A percentile compares a stretch with the other conserved stretches of the same genome.
Evolutionary conservation across 2,329 filamentous ascomycete species (phyloP).

Genomic region (Ilyonectria mors-panacis): DNA sequence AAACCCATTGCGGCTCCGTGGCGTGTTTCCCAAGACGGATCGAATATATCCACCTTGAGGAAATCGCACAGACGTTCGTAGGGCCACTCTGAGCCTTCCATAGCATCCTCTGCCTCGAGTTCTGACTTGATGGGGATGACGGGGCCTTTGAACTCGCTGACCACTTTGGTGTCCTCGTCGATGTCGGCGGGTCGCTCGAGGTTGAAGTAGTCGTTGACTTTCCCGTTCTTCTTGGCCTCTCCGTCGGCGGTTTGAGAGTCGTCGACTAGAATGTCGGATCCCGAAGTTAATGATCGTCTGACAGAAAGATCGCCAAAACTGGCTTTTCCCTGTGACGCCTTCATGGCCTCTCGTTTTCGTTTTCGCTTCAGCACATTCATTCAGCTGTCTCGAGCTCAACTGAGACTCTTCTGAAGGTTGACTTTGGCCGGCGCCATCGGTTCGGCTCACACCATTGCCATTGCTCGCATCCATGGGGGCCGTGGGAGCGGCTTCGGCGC

Average conservation of each 20-base stretch:
- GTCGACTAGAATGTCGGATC: slow-evolving; percentile 74
- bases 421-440: slow-evolving; percentile 57
- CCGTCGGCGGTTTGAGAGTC: slow-evolving; percentile 63
- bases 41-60: slow-evolving; percentile 93
- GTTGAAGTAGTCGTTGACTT: slow-evolving; percentile 88
- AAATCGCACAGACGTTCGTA: slow-evolving; percentile 96
- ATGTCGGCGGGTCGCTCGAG: slow-evolving; percentile 83
- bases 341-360: slow-evolving; percentile 89
- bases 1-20: slow-evolving; percentile 97
- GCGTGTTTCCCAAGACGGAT: slow-evolving; percentile 93
- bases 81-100: slow-evolving; percentile 90
- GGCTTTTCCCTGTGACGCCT: slow-evolving; percentile 87
- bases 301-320: slow-evolving; percentile 89
- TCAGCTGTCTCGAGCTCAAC: slow-evolving; percentile 93
- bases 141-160: slow-evolving; percentile 95
- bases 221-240: slow-evolving; percentile 73
- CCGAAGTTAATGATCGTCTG: slow-evolving; percentile 72
- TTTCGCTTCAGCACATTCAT: slow-evolving; percentile 97
- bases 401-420: slow-evolving; percentile 74
- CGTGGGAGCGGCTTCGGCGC: slow-evolving; percentile 65
- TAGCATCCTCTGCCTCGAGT: slow-evolving; percentile 82
- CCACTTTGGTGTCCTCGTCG: slow-evolving; percentile 92
- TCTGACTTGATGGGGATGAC: slow-evolving; percentile 87
- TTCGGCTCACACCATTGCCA: slow-evolving; percentile 51
- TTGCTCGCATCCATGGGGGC: slow-evolving; percentile 61